A percentile compares a stretch with the other conserved stretches of the same genome.
phyloP scores from a whole-genome alignment of 495 filamentous ascomycete genomes.

The Gamarada debralockiae region DNA sequence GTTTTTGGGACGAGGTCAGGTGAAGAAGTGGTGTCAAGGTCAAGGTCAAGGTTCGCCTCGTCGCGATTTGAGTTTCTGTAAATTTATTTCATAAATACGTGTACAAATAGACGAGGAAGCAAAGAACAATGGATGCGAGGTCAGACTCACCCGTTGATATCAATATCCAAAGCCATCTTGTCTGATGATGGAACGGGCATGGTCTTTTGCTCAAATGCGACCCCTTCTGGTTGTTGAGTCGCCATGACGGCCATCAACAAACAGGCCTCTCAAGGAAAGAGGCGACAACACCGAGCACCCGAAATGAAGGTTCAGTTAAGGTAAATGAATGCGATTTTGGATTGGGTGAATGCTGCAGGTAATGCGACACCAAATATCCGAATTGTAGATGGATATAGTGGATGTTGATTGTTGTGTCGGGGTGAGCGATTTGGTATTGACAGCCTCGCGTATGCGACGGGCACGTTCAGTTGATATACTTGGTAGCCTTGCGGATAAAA shows the following conservation, averaged over 20 bases:
- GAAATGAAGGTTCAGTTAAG: slow-evolving; percentile 18
- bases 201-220: slow-evolving; percentile 43
- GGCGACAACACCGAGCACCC: slow-evolving; percentile 25
- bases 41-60: slow-evolving; percentile 23
- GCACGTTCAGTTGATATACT: too few relatives aligned
- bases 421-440: too few relatives aligned
- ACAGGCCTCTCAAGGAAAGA: slow-evolving; percentile 4
- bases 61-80: slow-evolving; percentile 25
- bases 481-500: too few relatives aligned
- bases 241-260: slow-evolving; percentile 51
- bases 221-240: slow-evolving; percentile 41
- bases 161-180: slow-evolving; percentile 39
- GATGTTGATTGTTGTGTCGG: neutral
- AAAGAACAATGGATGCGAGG: slow-evolving; percentile 4
- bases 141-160: slow-evolving; percentile 44
- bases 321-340: neutral
- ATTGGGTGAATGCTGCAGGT: neutral
- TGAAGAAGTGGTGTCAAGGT: slow-evolving; percentile 18
- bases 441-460: too few relatives aligned
- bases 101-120: slow-evolving; percentile 14
- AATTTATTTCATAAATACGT: slow-evolving; percentile 24
- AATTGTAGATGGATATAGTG: neutral
- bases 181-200: slow-evolving; percentile 38
- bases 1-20: slow-evolving; percentile 11
- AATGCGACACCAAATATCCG: slow-evolving; percentile 11